phyloP scores from a whole-genome alignment of 768 basidiomycete species.

The Hirschioporus abietinus region DNA sequence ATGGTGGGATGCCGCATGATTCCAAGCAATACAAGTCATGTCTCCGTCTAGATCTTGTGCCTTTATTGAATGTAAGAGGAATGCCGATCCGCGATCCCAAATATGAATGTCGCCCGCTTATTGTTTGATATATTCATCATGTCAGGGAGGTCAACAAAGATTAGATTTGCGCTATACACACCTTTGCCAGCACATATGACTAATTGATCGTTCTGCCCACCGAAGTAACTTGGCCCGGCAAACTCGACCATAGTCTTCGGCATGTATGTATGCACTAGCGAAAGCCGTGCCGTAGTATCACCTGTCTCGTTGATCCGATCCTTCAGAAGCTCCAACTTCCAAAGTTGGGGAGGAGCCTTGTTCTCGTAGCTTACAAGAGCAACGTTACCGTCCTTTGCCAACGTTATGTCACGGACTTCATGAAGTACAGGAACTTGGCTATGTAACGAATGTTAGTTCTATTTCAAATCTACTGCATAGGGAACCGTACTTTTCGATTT shows the following conservation, averaged over 20 bases:
- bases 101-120: constrained; percentile 79
- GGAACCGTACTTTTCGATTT: constrained; percentile 53
- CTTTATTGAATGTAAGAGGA: constrained; percentile 64
- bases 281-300: constrained; percentile 18
- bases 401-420: constrained; percentile 65
- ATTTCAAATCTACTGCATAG: neutral
- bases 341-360: constrained; percentile 33
- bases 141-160: constrained; percentile 6
- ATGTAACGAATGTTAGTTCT: constrained; percentile 10
- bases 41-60: constrained; percentile 57
- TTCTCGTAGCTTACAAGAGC: constrained; percentile 73
- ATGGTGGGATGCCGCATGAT: constrained; percentile 54
- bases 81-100: constrained; percentile 79
- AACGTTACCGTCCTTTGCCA: constrained; percentile 53
- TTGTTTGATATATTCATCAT: constrained; percentile 8
- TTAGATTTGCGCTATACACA: constrained; percentile 19
- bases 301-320: constrained; percentile 29
- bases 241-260: constrained; percentile 66
- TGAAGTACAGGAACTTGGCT: constrained; percentile 72
- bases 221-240: constrained; percentile 79
- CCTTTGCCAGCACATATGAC: constrained; percentile 77
- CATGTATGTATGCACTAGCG: constrained; percentile 65
- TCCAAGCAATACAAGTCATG: constrained; percentile 80
- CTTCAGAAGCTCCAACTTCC: constrained; percentile 17
- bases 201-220: constrained; percentile 72